Evolutionary conservation across 2,329 filamentous ascomycete species (phyloP).

Genomic region (Dryadomyces quercus-mongolicae): DNA sequence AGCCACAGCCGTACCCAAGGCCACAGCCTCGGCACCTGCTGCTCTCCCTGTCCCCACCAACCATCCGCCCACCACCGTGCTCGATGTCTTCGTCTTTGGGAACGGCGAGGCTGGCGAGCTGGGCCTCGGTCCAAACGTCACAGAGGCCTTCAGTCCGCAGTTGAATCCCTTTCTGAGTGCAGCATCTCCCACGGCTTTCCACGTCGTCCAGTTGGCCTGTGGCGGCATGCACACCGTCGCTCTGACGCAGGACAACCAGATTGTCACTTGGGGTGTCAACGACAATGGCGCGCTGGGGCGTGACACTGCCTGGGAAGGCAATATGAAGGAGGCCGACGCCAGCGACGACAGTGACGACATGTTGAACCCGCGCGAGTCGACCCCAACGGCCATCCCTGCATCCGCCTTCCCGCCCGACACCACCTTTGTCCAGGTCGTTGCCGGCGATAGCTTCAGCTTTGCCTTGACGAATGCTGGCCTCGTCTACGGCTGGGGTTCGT

Average conservation of each 20-base stretch:
- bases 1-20: too few relatives aligned
- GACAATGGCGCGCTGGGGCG: background rate
- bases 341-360: slow-evolving; percentile 27
- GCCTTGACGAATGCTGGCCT: slow-evolving; percentile 58
- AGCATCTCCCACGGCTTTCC: background rate
- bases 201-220: background rate
- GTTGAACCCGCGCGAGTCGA: slow-evolving; percentile 48
- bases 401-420: slow-evolving; percentile 26
- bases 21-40: too few relatives aligned
- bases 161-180: background rate
- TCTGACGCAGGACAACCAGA: background rate
- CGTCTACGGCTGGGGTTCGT: slow-evolving; percentile 70
- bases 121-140: background rate
- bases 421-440: slow-evolving; percentile 42
- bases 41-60: background rate
- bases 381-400: slow-evolving; percentile 40
- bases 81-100: background rate
- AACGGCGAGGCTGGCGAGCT: background rate
- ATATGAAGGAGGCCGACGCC: slow-evolving; percentile 6
- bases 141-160: background rate
- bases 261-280: background rate
- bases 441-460: slow-evolving; percentile 58
- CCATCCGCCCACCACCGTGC: background rate
- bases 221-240: background rate
- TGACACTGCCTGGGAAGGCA: background rate